Percentiles rank a stretch among this genome's conserved stretches.
Conservation (phyloP, 75 land plant species). For the Gnetum montanum region DNA sequence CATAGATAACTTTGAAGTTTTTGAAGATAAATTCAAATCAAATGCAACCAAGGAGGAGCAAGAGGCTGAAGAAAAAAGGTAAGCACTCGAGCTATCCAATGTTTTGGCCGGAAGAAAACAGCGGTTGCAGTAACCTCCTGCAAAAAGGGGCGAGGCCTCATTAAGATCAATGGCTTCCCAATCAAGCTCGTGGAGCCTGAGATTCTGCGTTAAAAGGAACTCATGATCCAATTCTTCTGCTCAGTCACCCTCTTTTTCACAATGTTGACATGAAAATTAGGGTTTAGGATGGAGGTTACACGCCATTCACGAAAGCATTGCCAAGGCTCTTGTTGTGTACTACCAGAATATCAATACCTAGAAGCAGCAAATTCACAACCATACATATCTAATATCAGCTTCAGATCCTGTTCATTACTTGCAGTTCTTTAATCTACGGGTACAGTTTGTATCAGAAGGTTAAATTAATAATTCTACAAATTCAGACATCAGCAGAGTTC, state of each 20-base stretch:
- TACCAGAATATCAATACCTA: constrained; percentile 65
- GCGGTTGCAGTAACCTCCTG: constrained; percentile 65
- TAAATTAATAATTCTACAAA: too few relatives aligned
- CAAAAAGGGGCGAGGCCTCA: constrained; percentile 46
- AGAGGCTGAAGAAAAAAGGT: constrained; percentile 12
- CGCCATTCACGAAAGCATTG: constrained; percentile 63
- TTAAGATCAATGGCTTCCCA: constrained; percentile 65
- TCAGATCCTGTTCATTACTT: too few relatives aligned
- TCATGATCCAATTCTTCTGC: constrained; percentile 60
- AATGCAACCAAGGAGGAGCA: too few relatives aligned
- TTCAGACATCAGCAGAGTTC: too few relatives aligned
- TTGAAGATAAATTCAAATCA: too few relatives aligned
- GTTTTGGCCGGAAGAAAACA: constrained; percentile 60
- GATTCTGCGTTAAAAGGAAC: constrained; percentile 60
- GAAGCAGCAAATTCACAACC: too few relatives aligned
- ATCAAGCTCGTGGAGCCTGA: constrained; percentile 67
- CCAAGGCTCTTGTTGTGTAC: constrained; percentile 65
- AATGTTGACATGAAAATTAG: constrained; percentile 65
- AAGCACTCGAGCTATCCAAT: too few relatives aligned
- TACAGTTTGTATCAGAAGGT: too few relatives aligned
- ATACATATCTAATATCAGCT: too few relatives aligned
- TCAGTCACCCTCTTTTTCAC: constrained; percentile 47
- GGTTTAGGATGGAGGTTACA: constrained; percentile 68
- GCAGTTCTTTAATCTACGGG: too few relatives aligned
- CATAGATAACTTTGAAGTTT: too few relatives aligned